Conservation (phyloP, 2,329 filamentous ascomycete species). For the Calonectria crousiana region DNA sequence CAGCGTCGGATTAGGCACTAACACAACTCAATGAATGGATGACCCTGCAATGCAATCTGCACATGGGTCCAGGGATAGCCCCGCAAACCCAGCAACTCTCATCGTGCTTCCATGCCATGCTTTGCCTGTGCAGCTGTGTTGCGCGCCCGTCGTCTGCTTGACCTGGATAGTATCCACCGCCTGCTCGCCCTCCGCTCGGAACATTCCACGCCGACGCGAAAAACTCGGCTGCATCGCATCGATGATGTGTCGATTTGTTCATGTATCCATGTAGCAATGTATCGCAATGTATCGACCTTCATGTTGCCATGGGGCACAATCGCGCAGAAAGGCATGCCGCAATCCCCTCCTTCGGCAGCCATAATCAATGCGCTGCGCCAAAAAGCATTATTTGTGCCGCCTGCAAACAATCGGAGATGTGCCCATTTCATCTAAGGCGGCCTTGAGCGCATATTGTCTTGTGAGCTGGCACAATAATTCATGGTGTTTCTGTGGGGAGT, state of each 20-base stretch:
- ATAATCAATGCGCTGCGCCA: background rate
- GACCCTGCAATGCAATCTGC: background rate
- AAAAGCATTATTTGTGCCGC: background rate
- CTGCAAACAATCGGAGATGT: background rate
- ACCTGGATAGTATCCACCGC: background rate
- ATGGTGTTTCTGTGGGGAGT: background rate
- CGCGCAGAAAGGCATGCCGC: background rate
- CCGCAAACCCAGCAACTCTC: slow-evolving; percentile 12
- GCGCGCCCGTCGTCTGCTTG: background rate
- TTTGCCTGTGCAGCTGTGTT: background rate
- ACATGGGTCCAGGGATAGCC: slow-evolving; percentile 13
- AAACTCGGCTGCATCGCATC: background rate
- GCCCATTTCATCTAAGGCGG: background rate
- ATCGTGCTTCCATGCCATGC: slow-evolving; percentile 12
- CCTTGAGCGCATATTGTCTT: slow-evolving; percentile 7
- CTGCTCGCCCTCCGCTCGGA: background rate
- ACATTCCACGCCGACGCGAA: background rate
- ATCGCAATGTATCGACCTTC: background rate
- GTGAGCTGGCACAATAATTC: slow-evolving; percentile 1
- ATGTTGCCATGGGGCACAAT: background rate
- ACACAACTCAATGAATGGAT: background rate
- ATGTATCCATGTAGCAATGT: background rate
- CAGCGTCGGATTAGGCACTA: slow-evolving; percentile 10
- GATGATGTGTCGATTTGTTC: background rate
- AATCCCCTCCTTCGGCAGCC: background rate